phyloP scores from a whole-genome alignment of 305 asterid genomes.

The Withania somnifera region DNA sequence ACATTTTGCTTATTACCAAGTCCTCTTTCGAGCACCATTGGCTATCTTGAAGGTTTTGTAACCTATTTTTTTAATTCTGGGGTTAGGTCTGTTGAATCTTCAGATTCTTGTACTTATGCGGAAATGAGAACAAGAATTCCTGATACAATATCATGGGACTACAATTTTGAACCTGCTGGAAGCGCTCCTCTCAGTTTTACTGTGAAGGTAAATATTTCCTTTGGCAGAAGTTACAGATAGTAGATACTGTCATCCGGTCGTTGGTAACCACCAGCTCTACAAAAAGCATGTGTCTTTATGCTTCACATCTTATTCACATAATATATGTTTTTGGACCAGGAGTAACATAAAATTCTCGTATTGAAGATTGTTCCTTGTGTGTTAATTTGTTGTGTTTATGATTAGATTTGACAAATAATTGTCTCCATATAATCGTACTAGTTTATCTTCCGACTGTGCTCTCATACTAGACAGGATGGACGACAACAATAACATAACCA shows the following conservation, averaged over 20 bases:
- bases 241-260: not conserved
- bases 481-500: no score
- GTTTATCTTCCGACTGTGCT: not conserved
- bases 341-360: not conserved
- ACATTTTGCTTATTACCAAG: not conserved
- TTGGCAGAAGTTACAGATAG: not conserved
- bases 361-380: not conserved
- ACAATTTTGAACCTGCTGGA: constrained; percentile 93
- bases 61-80: constrained; percentile 1
- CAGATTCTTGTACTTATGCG: constrained; percentile 69
- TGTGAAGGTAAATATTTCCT: constrained; percentile 51
- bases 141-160: constrained; percentile 91
- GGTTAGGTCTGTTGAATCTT: constrained; percentile 70
- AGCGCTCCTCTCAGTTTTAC: constrained; percentile 81
- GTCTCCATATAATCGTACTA: not conserved
- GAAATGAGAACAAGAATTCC: constrained; percentile 87
- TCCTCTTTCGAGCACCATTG: not conserved
- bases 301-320: not conserved
- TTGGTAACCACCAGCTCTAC: not conserved
- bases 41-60: not conserved
- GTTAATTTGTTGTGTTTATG: not conserved
- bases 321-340: not conserved
- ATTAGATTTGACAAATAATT: not conserved
- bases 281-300: not conserved
- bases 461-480: not conserved